Base-by-base conservation (phyloP, 1,284 basidiomycete species). In the Marasmius tenuissimus region DNA sequence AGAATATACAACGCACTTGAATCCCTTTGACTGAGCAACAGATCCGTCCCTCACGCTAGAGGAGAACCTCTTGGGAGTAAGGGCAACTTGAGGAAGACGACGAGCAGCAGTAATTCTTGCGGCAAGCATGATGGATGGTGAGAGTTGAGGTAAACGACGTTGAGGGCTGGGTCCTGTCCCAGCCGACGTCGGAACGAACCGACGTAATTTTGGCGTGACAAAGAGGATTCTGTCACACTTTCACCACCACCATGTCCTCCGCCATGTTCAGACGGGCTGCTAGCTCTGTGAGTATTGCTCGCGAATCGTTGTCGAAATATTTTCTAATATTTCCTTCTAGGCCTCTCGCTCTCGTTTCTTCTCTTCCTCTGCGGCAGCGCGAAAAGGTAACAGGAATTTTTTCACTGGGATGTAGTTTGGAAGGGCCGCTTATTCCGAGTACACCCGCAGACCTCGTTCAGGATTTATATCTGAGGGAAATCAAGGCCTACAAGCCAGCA, bases 381-480 rank as follows among this genome's bases (percentile, higher is more conserved):
- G 88, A 77, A 91, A 87, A 81, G 91, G 91, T 91, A 71, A 58
- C 4, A 27, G 27, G 2, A 4, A 12, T 55, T 27, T 66, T 35
- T 40, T 37, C n/a, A 35, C 4, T 51, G 22, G 14, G 40, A 48
- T 48, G 42, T n/a, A 22, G 48, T 42, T 33, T 16, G 18, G 22
- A 34, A n/a, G 40, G 45, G 4, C 55, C n/a, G 37, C 20, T 59
- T 49, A 76, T 76, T 71, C 76, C 75, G 76, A 76, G 69, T 77
- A 71, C 65, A 68, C 73, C 76, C 74, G 77, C 35, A 97, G 96
- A 97, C 81, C 81, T 97, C 71, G 84, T 98, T 62, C 93, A 97
- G 85, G 94, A 97, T 69, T 76, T 97, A 61, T 98, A 98, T 80
- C 71, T 98, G 69, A 88, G 85, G 72, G 92, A 97, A 81, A 85